Evolutionary conservation across 2,329 filamentous ascomycete genomes (phyloP).

Genomic region (Drechmeria coniospora): DNA sequence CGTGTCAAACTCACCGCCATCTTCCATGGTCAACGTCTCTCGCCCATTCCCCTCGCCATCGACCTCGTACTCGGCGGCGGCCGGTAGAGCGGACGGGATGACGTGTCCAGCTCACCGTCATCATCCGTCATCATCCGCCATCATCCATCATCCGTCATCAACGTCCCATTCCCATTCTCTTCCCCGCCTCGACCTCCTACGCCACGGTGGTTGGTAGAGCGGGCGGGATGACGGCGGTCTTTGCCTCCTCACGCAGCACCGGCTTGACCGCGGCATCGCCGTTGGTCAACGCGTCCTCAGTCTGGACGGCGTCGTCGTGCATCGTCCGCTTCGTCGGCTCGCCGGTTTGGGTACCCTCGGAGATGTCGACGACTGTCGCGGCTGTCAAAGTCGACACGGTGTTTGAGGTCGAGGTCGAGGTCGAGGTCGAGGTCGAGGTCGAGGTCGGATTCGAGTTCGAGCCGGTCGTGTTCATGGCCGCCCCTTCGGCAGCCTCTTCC

Average conservation of each 20-base stretch:
- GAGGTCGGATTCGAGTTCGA: no score
- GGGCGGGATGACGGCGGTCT: neutral
- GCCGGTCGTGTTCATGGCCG: no score
- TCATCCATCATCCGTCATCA: no score
- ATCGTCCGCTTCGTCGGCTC: slow-evolving; percentile 6
- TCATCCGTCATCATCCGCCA: no score
- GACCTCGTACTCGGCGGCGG: no score
- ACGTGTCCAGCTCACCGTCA: no score
- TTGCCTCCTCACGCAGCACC: slow-evolving; percentile 11
- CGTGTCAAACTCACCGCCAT: no score
- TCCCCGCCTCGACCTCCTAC: neutral
- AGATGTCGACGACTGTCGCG: slow-evolving; percentile 1
- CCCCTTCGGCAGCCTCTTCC: slow-evolving; percentile 1
- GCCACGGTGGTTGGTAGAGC: neutral
- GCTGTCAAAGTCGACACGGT: slow-evolving; percentile 1
- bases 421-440: slow-evolving; percentile 2
- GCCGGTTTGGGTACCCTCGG: slow-evolving; percentile 14
- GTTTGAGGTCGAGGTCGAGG: slow-evolving; percentile 2
- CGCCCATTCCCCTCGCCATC: no score
- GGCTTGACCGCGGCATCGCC: slow-evolving; percentile 17
- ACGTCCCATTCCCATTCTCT: no score
- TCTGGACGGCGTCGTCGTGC: slow-evolving; percentile 13
- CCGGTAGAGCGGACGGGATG: no score
- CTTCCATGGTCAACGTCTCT: no score
- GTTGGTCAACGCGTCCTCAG: slow-evolving; percentile 12